Conservation (phyloP, 2,329 filamentous ascomycete species). For the Aspergillus sp. region DNA sequence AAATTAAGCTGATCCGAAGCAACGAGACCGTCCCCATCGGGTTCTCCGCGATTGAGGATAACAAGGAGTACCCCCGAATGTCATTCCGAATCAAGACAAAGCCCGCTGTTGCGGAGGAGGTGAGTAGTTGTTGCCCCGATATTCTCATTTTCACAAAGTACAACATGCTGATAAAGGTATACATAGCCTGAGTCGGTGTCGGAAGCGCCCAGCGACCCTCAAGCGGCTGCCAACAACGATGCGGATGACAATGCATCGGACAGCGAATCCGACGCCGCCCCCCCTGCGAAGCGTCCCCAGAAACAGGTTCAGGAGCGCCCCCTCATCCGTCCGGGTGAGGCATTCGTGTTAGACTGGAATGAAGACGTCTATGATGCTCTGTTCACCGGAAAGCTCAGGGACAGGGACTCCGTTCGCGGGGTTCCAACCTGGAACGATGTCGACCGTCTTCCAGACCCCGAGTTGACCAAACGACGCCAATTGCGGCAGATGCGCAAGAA, state of each 20-base stretch:
- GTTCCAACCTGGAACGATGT: constrained; percentile 56
- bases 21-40: constrained; percentile 67
- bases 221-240: constrained; percentile 1
- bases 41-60: constrained; percentile 63
- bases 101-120: constrained; percentile 17
- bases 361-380: constrained; percentile 67
- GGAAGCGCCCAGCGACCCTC: neutral
- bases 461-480: constrained; percentile 63
- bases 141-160: neutral
- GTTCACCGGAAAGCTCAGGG: constrained; percentile 53
- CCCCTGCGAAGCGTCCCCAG: constrained; percentile 20
- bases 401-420: constrained; percentile 57
- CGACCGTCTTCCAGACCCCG: constrained; percentile 58
- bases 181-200: constrained; percentile 6
- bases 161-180: constrained; percentile 10
- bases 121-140: constrained; percentile 3
- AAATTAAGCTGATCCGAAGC: constrained; percentile 64
- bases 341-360: constrained; percentile 83
- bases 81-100: constrained; percentile 45
- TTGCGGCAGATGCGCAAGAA: constrained; percentile 66
- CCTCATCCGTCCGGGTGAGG: constrained; percentile 77
- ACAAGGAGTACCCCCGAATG: constrained; percentile 57
- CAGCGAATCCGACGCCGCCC: constrained; percentile 29
- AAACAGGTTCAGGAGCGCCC: constrained; percentile 52
- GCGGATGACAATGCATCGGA: constrained; percentile 15